Conservation (phyloP, 2,329 filamentous ascomycete genomes). For the Diaporthe vaccinii region DNA sequence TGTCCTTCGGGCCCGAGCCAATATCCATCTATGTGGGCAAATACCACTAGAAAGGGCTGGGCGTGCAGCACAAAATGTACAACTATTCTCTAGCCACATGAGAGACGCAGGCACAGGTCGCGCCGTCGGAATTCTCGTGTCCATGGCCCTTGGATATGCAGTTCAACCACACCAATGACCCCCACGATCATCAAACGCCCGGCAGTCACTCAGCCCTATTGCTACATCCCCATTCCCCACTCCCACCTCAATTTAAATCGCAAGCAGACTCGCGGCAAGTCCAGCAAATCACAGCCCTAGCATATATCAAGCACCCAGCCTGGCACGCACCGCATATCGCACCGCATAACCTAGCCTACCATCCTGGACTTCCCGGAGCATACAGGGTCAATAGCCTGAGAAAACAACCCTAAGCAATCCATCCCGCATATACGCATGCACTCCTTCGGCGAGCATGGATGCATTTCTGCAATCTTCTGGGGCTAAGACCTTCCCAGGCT, state of each 20-base stretch:
- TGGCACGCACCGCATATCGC: neutral
- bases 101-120: neutral
- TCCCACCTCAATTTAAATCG: too few species aligned
- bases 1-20: neutral
- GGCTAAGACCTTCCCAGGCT: neutral
- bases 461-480: neutral
- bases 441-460: neutral
- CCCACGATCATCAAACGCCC: neutral
- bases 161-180: neutral
- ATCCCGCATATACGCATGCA: neutral
- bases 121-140: neutral
- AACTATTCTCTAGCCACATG: neutral
- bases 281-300: neutral
- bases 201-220: slow-evolving; percentile 18
- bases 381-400: neutral
- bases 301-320: neutral
- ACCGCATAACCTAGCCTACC: slow-evolving; percentile 2
- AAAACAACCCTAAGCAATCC: too few species aligned
- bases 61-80: neutral
- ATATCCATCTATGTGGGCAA: neutral
- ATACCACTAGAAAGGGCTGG: neutral
- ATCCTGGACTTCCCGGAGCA: neutral
- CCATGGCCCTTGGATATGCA: neutral
- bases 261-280: neutral
- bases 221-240: neutral